Evolutionary conservation across 2,329 filamentous ascomycete genomes (phyloP), one percentile per base, ranked within the genome.

Genomic region (Penicillium psychrosexuale): DNA sequence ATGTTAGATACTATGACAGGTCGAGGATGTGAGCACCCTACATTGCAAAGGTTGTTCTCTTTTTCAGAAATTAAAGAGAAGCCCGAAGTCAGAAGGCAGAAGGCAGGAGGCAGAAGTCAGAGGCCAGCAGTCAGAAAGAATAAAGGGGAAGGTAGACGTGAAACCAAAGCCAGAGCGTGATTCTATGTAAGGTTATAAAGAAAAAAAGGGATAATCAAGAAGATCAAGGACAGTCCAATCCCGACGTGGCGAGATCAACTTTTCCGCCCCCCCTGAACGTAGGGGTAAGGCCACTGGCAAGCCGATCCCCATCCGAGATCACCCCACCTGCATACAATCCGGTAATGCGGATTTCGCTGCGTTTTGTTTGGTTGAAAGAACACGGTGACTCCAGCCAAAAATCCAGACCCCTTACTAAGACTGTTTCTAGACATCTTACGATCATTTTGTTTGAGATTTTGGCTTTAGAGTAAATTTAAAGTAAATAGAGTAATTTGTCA

Each of bases 171-270:
- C 27, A 17, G 12, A 45, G 28, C 22, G 3, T 44, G n/a, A 44
- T 39, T 39, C 27, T 28, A 22, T 47, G n/a, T 17, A 15, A 37
- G 45, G 45, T 42, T 50, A 50, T 50, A 50, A 53, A 45, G 30
- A 36, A 37, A 55, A 47, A 53, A 52, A 44, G 52, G 48, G 46
- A 50, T 40, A 31, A 56, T 46, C 8, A n/a, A 33, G 36, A 38
- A 34, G 27, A 51, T 36, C 28, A 39, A 49, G 62, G 58, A 56
- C 56, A 56, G 53, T 56, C 62, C 57, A 61, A 57, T 68, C 63
- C 68, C 68, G 68, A 66, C 65, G 69, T 72, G 69, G 69, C 69
- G 69, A 69, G 69, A 70, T 61, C 57, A 56, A 5, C 37, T 28
- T 37, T 45, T 51, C 52, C 61, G 62, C 53, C 51, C 36, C 66